phyloP scores from a whole-genome alignment of 495 filamentous ascomycete genomes.

The Pyronema omphalodes region DNA sequence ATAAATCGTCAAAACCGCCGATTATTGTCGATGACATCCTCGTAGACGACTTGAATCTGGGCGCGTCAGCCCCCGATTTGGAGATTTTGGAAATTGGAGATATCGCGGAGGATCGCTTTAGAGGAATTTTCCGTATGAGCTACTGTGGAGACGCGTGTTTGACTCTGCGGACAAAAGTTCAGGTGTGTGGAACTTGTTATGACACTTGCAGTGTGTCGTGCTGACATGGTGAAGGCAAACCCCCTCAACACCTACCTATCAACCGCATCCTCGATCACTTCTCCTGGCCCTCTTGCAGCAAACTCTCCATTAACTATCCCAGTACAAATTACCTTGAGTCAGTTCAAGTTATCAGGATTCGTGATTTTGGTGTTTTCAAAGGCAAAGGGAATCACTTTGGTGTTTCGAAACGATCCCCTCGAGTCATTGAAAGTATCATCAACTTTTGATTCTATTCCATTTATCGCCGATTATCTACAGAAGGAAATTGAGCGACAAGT shows the following conservation, averaged over 20 bases:
- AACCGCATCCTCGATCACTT: constrained; percentile 78
- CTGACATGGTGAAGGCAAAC: constrained; percentile 45
- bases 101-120: constrained; percentile 87
- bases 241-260: constrained; percentile 88
- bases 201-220: background rate
- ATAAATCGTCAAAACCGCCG: constrained; percentile 94
- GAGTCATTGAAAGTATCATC: constrained; percentile 96
- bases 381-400: constrained; percentile 87
- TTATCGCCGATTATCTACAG: constrained; percentile 91
- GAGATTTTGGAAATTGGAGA: constrained; percentile 97
- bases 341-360: constrained; percentile 92
- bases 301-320: constrained; percentile 88
- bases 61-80: constrained; percentile 73
- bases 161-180: constrained; percentile 83
- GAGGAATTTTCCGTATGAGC: constrained; percentile 97
- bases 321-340: constrained; percentile 84
- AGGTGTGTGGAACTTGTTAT: constrained; percentile 33
- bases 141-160: constrained; percentile 89
- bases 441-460: constrained; percentile 96
- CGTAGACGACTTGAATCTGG: constrained; percentile 92
- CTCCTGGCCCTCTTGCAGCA: constrained; percentile 81
- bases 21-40: constrained; percentile 99
- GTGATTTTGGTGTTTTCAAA: constrained; percentile 94
- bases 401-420: constrained; percentile 94
- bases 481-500: constrained; percentile 92